phyloP scores from a whole-genome alignment of 1,139 yeast genomes.

The Pichia sp. region DNA sequence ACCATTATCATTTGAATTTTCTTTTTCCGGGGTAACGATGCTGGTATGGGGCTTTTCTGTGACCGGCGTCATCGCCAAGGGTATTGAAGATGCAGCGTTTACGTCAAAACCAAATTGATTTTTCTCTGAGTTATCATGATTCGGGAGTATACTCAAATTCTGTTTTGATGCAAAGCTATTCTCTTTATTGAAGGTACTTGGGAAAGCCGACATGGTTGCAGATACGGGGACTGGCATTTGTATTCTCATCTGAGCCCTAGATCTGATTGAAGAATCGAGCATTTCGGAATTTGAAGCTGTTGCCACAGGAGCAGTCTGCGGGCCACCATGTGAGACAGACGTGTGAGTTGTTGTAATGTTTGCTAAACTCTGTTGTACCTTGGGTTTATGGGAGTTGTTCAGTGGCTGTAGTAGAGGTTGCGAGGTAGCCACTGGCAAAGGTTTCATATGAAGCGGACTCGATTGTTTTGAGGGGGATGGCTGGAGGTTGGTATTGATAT shows the following conservation, averaged over 20 bases:
- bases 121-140: conserved; percentile 17
- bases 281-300: conserved; percentile 11
- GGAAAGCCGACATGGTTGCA: conserved; percentile 8
- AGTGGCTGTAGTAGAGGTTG: conserved; percentile 59
- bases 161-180: background rate
- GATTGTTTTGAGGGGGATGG: conserved; percentile 23
- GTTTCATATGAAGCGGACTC: conserved; percentile 50
- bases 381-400: conserved; percentile 38
- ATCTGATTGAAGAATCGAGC: conserved; percentile 18
- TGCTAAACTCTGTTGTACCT: conserved; percentile 6
- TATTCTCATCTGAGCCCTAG: conserved; percentile 36
- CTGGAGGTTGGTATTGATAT: conserved; percentile 15
- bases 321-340: conserved; percentile 17
- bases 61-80: conserved; percentile 74
- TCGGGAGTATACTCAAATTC: background rate
- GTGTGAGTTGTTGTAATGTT: conserved; percentile 7
- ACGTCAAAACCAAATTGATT: conserved; percentile 35
- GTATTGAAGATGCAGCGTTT: conserved; percentile 61
- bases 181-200: conserved; percentile 6
- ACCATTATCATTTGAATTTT: background rate
- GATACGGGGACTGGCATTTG: conserved; percentile 48
- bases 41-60: conserved; percentile 43
- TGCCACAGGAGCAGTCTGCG: conserved; percentile 28
- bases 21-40: conserved; percentile 13
- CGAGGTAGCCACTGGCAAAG: conserved; percentile 36